phyloP scores from a whole-genome alignment of 495 filamentous ascomycete species.

The Aspergillus bertholletiae region DNA sequence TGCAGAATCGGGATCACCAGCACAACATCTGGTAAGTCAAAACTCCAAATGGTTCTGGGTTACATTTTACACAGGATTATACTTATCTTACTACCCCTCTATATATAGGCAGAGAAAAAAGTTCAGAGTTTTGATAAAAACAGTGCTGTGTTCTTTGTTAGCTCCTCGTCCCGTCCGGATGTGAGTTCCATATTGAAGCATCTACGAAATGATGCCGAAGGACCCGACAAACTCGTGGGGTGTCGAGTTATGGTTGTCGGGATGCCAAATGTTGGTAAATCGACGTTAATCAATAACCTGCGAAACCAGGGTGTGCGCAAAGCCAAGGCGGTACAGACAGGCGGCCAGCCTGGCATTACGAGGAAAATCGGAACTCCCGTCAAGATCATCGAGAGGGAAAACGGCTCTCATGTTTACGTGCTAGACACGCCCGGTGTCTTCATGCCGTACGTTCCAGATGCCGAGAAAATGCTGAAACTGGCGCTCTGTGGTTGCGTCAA shows the following conservation, averaged over 20 bases:
- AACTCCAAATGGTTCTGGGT: no score
- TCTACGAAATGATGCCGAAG: slow-evolving; percentile 43
- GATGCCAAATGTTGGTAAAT: slow-evolving; percentile 95
- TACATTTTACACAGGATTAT: neutral
- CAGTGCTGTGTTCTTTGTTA: slow-evolving; percentile 62
- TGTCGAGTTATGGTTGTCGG: slow-evolving; percentile 83
- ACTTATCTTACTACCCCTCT: neutral
- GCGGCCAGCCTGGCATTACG: slow-evolving; percentile 85
- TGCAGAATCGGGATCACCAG: slow-evolving; percentile 26
- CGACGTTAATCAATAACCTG: slow-evolving; percentile 83
- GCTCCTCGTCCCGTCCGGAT: slow-evolving; percentile 46
- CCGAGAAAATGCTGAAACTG: slow-evolving; percentile 88
- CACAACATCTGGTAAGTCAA: slow-evolving; percentile 30
- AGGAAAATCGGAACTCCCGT: slow-evolving; percentile 79
- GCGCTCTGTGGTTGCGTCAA: slow-evolving; percentile 88
- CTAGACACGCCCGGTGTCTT: slow-evolving; percentile 85
- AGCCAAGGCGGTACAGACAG: slow-evolving; percentile 77
- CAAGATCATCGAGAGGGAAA: slow-evolving; percentile 64
- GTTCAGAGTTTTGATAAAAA: slow-evolving; percentile 58
- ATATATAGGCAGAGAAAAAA: slow-evolving; percentile 34
- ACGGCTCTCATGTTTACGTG: slow-evolving; percentile 57
- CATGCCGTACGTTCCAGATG: slow-evolving; percentile 80
- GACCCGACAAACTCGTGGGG: slow-evolving; percentile 56
- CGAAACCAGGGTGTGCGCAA: slow-evolving; percentile 64
- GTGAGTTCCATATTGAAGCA: slow-evolving; percentile 54